Evolutionary conservation across 129 eudicot genomes (phyloP).

Genomic region (Flaveria linearis): DNA sequence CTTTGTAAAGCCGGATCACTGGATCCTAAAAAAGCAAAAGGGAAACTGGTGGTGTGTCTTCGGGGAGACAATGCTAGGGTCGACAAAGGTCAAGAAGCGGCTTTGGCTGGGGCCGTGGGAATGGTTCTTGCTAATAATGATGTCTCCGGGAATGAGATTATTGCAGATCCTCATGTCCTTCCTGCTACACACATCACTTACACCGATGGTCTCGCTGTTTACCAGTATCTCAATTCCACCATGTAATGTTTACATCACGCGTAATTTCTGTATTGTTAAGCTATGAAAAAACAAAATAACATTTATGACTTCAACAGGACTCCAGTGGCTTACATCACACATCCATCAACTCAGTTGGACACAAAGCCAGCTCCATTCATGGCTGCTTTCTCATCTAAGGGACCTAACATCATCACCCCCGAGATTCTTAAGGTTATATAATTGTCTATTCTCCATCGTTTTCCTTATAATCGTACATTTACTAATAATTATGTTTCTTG

Average conservation of each 20-base stretch:
- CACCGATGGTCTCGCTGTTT: conserved; percentile 60
- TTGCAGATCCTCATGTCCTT: conserved; percentile 89
- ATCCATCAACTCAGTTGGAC: conserved; percentile 53
- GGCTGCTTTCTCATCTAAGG: conserved; percentile 86
- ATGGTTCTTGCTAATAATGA: conserved; percentile 76
- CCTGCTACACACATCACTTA: conserved; percentile 85
- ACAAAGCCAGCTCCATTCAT: conserved; percentile 91
- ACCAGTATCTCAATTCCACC: conserved; percentile 51
- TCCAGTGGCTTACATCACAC: conserved; percentile 62
- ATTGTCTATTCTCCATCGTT: not conserved
- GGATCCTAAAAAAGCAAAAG: conserved; percentile 66
- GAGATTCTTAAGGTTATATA: conserved; percentile 66
- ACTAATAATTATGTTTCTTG: conserved; percentile 8
- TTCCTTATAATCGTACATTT: not conserved
- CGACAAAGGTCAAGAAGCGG: conserved; percentile 85
- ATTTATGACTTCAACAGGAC: conserved; percentile 40
- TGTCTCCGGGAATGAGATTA: conserved; percentile 70
- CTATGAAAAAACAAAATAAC: not conserved
- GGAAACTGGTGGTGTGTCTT: conserved; percentile 84
- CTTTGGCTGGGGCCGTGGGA: conserved; percentile 83
- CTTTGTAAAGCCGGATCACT: conserved; percentile 71
- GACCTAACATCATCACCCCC: conserved; percentile 64
- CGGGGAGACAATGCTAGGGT: conserved; percentile 76
- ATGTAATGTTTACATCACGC: conserved; percentile 38
- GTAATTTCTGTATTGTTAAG: not conserved